phyloP scores from a whole-genome alignment of 1,284 basidiomycete genomes.

The Pholiota adiposa region DNA sequence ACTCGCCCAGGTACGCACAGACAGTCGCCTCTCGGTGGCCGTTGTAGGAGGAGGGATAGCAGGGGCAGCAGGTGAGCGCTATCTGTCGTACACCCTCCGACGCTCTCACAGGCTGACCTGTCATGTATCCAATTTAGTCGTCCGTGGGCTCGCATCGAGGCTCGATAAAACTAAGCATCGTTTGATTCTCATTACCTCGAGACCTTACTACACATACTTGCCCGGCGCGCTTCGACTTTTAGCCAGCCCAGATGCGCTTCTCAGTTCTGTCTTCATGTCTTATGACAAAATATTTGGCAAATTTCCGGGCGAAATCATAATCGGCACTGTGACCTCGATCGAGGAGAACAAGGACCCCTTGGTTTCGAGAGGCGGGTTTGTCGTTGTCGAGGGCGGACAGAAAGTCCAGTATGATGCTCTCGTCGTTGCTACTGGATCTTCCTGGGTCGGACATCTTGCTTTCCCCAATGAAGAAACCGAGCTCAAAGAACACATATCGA shows the following conservation, averaged over 20 bases:
- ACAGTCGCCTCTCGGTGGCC: conserved; percentile 30
- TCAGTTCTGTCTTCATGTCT: conserved; percentile 41
- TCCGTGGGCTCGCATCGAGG: conserved; percentile 39
- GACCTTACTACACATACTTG: conserved; percentile 38
- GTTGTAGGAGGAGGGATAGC: conserved; percentile 47
- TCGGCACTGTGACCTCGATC: conserved; percentile 51
- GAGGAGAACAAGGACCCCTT: conserved; percentile 38
- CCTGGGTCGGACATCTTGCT: conserved; percentile 52
- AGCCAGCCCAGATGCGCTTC: conserved; percentile 36
- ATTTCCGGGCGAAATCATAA: conserved; percentile 45
- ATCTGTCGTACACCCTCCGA: neutral
- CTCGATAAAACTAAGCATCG: conserved; percentile 40
- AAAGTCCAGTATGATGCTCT: conserved; percentile 53
- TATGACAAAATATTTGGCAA: conserved; percentile 52
- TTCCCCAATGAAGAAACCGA: conserved; percentile 48
- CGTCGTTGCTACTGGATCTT: conserved; percentile 61
- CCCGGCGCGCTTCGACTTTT: conserved; percentile 42
- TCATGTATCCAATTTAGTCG: conserved; percentile 36
- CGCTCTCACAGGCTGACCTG: neutral
- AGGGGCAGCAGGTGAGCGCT: conserved; percentile 29
- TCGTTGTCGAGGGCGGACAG: conserved; percentile 53
- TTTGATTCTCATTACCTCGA: conserved; percentile 43
- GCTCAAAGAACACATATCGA: conserved; percentile 40
- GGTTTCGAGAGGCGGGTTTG: conserved; percentile 41
- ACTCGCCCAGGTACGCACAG: neutral